Conservation (phyloP, 352 stramenopile genomes). For the Elongisporangium senticosum region DNA sequence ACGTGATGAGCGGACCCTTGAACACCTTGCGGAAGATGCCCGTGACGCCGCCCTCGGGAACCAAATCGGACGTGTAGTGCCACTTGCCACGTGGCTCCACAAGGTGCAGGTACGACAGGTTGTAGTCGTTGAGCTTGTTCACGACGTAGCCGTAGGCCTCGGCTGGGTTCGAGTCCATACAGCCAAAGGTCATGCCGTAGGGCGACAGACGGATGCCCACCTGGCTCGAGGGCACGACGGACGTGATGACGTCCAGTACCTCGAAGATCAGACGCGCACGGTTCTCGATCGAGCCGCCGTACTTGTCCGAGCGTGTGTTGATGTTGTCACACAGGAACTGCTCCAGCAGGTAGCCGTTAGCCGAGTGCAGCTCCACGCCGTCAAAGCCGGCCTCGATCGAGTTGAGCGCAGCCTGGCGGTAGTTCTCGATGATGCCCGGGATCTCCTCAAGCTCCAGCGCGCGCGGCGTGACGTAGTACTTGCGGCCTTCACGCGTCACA, state of each 20-base stretch:
- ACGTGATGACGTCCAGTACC: slow-evolving; percentile 42
- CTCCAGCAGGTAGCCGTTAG: slow-evolving; percentile 90
- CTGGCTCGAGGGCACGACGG: slow-evolving; percentile 27
- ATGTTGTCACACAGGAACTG: slow-evolving; percentile 72
- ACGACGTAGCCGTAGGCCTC: slow-evolving; percentile 28
- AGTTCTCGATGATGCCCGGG: slow-evolving; percentile 57
- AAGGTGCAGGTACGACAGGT: slow-evolving; percentile 42
- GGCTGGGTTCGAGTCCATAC: slow-evolving; percentile 29
- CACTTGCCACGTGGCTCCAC: slow-evolving; percentile 29
- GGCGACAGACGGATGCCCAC: slow-evolving; percentile 30
- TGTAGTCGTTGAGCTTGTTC: slow-evolving; percentile 32
- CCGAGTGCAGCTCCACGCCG: slow-evolving; percentile 73
- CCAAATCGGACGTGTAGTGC: slow-evolving; percentile 2
- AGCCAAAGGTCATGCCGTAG: slow-evolving; percentile 28
- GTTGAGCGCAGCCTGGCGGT: slow-evolving; percentile 45
- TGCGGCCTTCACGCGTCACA: slow-evolving; percentile 29
- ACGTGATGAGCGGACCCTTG: too few relatives aligned
- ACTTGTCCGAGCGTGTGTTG: slow-evolving; percentile 81
- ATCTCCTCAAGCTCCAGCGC: slow-evolving; percentile 74
- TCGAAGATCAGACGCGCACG: slow-evolving; percentile 33
- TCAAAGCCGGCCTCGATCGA: slow-evolving; percentile 60
- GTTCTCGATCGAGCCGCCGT: slow-evolving; percentile 53
- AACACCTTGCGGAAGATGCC: too few relatives aligned
- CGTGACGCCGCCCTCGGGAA: slow-evolving; percentile 28
- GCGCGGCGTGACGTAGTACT: slow-evolving; percentile 37